Evolutionary conservation across 2,329 filamentous ascomycete species (phyloP).

Genomic region (Monosporascus sp.): DNA sequence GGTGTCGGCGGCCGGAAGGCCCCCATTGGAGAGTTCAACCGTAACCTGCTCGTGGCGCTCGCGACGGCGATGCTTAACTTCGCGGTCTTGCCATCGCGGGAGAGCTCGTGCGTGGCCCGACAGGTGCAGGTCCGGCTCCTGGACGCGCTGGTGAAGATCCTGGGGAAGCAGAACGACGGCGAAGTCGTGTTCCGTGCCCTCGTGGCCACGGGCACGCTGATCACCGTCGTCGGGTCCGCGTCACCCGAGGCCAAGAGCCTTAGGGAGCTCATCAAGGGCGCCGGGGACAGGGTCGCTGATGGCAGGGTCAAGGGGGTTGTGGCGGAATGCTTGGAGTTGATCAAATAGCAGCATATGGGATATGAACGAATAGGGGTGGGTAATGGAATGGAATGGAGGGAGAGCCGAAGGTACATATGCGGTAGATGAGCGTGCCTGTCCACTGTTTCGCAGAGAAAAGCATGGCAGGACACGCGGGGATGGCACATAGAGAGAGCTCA

Average conservation of each 20-base stretch:
- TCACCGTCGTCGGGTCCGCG: slow-evolving; percentile 50
- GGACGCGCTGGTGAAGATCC: slow-evolving; percentile 55
- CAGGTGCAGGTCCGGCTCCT: slow-evolving; percentile 48
- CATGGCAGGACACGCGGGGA: no score
- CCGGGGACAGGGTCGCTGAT: slow-evolving; percentile 40
- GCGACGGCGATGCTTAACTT: slow-evolving; percentile 83
- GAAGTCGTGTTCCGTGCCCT: slow-evolving; percentile 81
- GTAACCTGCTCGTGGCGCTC: slow-evolving; percentile 76
- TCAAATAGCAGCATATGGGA: slow-evolving; percentile 14
- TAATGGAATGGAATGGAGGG: no score
- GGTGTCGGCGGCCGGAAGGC: slow-evolving; percentile 42
- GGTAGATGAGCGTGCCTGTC: neutral
- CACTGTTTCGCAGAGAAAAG: slow-evolving; percentile 1
- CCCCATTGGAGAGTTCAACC: slow-evolving; percentile 53
- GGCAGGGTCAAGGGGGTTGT: slow-evolving; percentile 42
- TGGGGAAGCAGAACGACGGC: slow-evolving; percentile 64
- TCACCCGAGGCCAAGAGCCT: slow-evolving; percentile 38
- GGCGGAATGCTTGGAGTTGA: slow-evolving; percentile 38
- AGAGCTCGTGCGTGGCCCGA: slow-evolving; percentile 24
- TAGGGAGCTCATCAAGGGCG: slow-evolving; percentile 37
- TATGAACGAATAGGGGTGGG: neutral
- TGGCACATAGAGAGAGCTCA: no score
- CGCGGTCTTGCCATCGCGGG: slow-evolving; percentile 60
- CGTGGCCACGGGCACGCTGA: slow-evolving; percentile 75
- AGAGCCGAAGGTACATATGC: no score